Conservation (phyloP, 768 basidiomycete genomes). For the Pholiota microspora region DNA sequence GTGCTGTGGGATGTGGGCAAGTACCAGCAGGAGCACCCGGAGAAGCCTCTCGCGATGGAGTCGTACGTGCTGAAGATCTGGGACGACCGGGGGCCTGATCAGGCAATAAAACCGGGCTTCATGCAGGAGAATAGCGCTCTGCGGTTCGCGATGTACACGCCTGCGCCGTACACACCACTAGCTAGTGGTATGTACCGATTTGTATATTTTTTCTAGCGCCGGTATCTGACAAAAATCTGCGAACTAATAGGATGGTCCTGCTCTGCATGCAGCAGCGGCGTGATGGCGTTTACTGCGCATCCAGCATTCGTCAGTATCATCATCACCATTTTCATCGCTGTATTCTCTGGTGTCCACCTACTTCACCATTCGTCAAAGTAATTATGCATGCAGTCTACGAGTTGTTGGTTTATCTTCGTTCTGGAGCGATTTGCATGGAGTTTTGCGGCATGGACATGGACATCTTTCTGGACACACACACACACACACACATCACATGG, state of each 20-base stretch:
- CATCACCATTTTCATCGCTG: conserved; percentile 58
- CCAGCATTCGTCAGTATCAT: conserved; percentile 56
- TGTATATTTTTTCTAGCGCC: not conserved
- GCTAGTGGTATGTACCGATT: conserved; percentile 27
- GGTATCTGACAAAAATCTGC: no score
- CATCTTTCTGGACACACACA: no score
- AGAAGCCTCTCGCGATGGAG: conserved; percentile 71
- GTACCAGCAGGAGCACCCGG: conserved; percentile 62
- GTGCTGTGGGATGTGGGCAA: conserved; percentile 81
- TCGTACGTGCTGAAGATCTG: conserved; percentile 79
- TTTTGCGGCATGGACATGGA: not conserved
- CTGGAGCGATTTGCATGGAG: no score
- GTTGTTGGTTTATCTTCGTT: no score
- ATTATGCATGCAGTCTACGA: no score
- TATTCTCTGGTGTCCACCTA: conserved; percentile 62
- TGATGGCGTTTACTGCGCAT: conserved; percentile 40
- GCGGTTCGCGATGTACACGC: conserved; percentile 83
- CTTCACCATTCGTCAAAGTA: conserved; percentile 33
- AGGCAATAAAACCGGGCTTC: conserved; percentile 57
- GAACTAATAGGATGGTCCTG: conserved; percentile 69
- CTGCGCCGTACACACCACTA: conserved; percentile 67
- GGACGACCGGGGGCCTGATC: conserved; percentile 75
- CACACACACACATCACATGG: not conserved
- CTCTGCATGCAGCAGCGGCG: conserved; percentile 40
- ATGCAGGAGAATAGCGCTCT: conserved; percentile 69